Conservation (phyloP, 2,329 filamentous ascomycete genomes). For the Diaporthe caulivora region DNA sequence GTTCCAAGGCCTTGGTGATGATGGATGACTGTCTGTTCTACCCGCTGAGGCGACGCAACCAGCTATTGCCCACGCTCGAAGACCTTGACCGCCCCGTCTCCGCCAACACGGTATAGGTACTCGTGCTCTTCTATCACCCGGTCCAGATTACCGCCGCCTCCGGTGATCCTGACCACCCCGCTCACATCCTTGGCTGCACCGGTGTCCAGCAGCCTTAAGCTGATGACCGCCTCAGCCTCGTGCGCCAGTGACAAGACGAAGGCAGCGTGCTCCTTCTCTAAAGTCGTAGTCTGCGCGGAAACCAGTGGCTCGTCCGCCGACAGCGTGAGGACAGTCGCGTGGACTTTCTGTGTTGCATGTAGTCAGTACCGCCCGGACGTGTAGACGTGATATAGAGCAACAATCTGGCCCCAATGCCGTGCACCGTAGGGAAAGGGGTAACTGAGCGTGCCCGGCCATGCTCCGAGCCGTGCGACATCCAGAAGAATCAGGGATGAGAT, state of each 20-base stretch:
- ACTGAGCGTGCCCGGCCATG: neutral
- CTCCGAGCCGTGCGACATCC: neutral
- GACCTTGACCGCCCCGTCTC: slow-evolving; percentile 83
- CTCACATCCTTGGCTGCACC: slow-evolving; percentile 92
- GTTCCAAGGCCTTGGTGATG: slow-evolving; percentile 18
- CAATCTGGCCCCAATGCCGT: neutral
- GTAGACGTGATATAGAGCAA: neutral
- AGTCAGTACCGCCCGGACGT: slow-evolving; percentile 7
- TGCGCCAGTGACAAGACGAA: slow-evolving; percentile 81
- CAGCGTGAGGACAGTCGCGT: slow-evolving; percentile 75
- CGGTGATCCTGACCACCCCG: slow-evolving; percentile 84
- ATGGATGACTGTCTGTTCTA: slow-evolving; percentile 39
- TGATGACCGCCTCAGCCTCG: slow-evolving; percentile 77
- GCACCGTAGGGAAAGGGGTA: neutral
- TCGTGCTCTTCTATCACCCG: slow-evolving; percentile 71
- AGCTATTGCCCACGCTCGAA: slow-evolving; percentile 81
- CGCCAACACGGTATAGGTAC: slow-evolving; percentile 83
- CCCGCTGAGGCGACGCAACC: slow-evolving; percentile 33
- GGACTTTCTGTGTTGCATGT: slow-evolving; percentile 61
- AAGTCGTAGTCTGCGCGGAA: slow-evolving; percentile 67
- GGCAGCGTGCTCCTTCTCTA: slow-evolving; percentile 79
- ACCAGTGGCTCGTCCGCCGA: slow-evolving; percentile 82
- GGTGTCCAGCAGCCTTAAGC: slow-evolving; percentile 83
- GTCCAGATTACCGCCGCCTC: slow-evolving; percentile 56
- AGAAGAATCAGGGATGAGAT: neutral